Conservation (phyloP, 306 rosid species). For the Begonia fuchsioides region DNA sequence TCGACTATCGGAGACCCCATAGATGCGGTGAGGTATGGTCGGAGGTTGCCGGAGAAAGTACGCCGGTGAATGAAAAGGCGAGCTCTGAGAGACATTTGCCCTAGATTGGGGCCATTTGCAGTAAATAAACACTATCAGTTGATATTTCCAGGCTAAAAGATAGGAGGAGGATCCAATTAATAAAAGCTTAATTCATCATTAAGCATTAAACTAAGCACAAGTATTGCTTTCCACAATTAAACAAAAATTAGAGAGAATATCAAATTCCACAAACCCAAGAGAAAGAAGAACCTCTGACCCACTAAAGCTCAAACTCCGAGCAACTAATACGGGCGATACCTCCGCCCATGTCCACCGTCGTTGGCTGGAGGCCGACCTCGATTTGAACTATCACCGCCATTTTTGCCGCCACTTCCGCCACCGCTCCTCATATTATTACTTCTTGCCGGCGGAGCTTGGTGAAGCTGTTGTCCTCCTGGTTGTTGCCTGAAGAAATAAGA, state of each 20-base stretch:
- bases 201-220: too few relatives aligned
- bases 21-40: conserved; percentile 6
- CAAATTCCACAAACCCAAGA: too few relatives aligned
- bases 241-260: too few relatives aligned
- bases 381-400: conserved; percentile 36
- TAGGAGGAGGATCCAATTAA: too few relatives aligned
- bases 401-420: conserved; percentile 36
- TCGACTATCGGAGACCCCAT: conserved; percentile 34
- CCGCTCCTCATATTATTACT: conserved; percentile 29
- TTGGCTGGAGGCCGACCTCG: conserved; percentile 55
- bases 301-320: neutral
- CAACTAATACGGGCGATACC: conserved; percentile 69
- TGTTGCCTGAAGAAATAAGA: conserved; percentile 92
- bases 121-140: too few relatives aligned
- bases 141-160: too few relatives aligned
- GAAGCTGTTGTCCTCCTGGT: conserved; percentile 48
- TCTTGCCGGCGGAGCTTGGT: conserved; percentile 47
- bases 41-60: conserved; percentile 1
- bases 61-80: conserved; percentile 1
- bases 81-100: neutral
- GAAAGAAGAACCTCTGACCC: too few relatives aligned
- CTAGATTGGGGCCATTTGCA: too few relatives aligned
- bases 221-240: too few relatives aligned
- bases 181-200: too few relatives aligned
- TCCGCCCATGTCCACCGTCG: conserved; percentile 55